These are phyloP conservation scores for Mesostigma viride DNA, from an alignment of 139 green algal genomes.

Conservation along the genomic window DNA sequence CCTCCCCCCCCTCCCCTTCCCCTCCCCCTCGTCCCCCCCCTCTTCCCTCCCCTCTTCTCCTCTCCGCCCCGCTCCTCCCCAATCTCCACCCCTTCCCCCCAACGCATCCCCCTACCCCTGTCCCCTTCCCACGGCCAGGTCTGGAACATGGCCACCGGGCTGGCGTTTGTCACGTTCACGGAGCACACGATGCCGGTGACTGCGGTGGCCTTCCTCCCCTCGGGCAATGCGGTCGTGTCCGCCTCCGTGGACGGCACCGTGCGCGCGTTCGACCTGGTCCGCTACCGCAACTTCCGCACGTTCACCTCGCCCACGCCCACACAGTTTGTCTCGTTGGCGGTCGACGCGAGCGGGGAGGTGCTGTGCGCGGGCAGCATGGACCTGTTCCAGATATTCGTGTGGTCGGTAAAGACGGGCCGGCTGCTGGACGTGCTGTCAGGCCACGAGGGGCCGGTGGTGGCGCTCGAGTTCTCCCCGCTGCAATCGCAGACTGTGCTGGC, in stretches of 20 bases:
- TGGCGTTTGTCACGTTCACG: slow-evolving; percentile 87
- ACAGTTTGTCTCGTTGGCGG: slow-evolving; percentile 75
- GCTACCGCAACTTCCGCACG: slow-evolving; percentile 89
- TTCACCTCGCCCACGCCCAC: slow-evolving; percentile 64
- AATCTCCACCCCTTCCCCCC: too few relatives aligned
- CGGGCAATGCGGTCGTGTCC: slow-evolving; percentile 48
- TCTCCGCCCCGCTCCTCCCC: too few relatives aligned
- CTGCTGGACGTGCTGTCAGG: slow-evolving; percentile 82
- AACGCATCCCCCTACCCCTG: too few relatives aligned
- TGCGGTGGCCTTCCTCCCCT: slow-evolving; percentile 60
- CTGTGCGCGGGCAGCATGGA: slow-evolving; percentile 57
- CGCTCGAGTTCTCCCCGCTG: slow-evolving; percentile 67
- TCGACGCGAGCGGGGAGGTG: slow-evolving; percentile 77
- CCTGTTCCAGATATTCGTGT: slow-evolving; percentile 75
- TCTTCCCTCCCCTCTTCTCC: too few relatives aligned
- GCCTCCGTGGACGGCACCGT: slow-evolving; percentile 81
- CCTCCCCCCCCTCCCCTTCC: too few relatives aligned
- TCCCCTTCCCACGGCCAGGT: slow-evolving; percentile 9
- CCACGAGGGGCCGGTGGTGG: slow-evolving; percentile 79
- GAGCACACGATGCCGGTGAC: slow-evolving; percentile 82
- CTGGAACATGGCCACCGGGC: slow-evolving; percentile 41
- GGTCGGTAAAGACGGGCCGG: slow-evolving; percentile 77
- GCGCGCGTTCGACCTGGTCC: slow-evolving; percentile 79
- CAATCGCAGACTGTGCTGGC: slow-evolving; percentile 10
- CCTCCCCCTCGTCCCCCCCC: too few relatives aligned